phyloP scores from a whole-genome alignment of 2,329 filamentous ascomycete genomes.

The Colletotrichum echinochloae region DNA sequence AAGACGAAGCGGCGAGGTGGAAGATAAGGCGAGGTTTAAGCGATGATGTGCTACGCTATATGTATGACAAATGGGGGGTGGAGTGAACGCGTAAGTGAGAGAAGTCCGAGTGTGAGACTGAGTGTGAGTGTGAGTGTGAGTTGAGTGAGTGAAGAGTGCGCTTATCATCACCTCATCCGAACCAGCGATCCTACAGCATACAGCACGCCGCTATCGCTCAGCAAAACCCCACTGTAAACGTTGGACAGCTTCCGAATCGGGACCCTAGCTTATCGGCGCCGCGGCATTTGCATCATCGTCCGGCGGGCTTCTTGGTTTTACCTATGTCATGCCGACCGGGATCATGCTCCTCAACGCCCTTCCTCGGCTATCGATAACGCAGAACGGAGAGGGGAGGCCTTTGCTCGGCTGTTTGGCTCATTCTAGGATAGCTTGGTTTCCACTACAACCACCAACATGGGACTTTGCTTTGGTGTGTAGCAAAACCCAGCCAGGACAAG shows the following conservation, averaged over 20 bases:
- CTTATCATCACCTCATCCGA: slow-evolving; percentile 5
- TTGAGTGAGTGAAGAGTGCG: neutral
- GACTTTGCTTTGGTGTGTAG: too few relatives aligned
- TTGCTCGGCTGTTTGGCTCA: slow-evolving; percentile 32
- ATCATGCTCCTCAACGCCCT: slow-evolving; percentile 8
- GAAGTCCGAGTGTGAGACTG: neutral
- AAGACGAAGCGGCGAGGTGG: neutral
- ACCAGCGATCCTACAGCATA: neutral
- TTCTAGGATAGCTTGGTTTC: slow-evolving; percentile 8
- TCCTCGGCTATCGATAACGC: slow-evolving; percentile 31
- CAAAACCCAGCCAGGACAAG: too few relatives aligned
- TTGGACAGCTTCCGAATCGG: slow-evolving; percentile 29
- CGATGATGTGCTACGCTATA: slow-evolving; percentile 23
- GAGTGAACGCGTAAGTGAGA: neutral
- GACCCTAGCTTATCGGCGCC: slow-evolving; percentile 8
- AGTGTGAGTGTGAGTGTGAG: neutral
- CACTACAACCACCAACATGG: neutral
- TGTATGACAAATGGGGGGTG: slow-evolving; percentile 33
- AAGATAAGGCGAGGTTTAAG: slow-evolving; percentile 15
- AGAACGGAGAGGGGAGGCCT: neutral
- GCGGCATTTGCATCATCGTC: slow-evolving; percentile 4
- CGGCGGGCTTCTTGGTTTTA: neutral
- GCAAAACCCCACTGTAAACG: neutral
- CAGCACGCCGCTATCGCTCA: slow-evolving; percentile 31
- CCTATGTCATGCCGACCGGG: slow-evolving; percentile 7